Percentiles rank a stretch among this genome's conserved stretches.
phyloP scores from a whole-genome alignment of 345 rosid species.

The Rhodamnia argentea region DNA sequence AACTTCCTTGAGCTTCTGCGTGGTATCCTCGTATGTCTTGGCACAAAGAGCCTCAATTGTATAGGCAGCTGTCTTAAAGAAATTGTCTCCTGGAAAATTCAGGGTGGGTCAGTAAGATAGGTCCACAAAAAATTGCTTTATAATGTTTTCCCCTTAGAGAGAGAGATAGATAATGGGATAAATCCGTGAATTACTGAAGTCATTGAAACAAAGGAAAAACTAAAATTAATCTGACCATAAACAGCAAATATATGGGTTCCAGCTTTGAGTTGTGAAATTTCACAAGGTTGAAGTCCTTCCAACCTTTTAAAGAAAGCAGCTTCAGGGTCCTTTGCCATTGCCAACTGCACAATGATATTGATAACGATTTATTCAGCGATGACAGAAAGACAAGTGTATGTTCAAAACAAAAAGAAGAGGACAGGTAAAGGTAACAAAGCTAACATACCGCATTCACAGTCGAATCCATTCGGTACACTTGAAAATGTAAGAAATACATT shows the following conservation, averaged over 20 bases:
- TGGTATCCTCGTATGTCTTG: slow-evolving; percentile 65
- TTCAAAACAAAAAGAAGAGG: neutral
- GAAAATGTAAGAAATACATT: slow-evolving; percentile 98
- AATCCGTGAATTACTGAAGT: no score
- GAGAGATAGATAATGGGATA: neutral
- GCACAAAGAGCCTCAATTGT: slow-evolving; percentile 97
- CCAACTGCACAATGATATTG: slow-evolving; percentile 43
- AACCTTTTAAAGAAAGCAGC: slow-evolving; percentile 91
- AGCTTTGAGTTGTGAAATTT: slow-evolving; percentile 84
- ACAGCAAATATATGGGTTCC: slow-evolving; percentile 99
- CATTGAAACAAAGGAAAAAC: neutral
- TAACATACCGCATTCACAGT: slow-evolving; percentile 79
- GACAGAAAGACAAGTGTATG: neutral
- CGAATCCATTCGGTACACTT: slow-evolving; percentile 96
- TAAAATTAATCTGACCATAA: slow-evolving; percentile 51
- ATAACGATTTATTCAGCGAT: neutral
- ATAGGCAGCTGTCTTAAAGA: slow-evolving; percentile 89
- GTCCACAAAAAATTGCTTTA: neutral
- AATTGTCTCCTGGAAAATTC: slow-evolving; percentile 74
- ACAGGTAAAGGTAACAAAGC: neutral
- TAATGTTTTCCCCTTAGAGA: neutral
- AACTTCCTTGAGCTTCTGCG: slow-evolving; percentile 74
- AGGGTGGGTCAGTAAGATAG: neutral
- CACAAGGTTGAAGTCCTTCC: slow-evolving; percentile 99
- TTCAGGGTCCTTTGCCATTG: slow-evolving; percentile 97